Evolutionary conservation across 2,329 filamentous ascomycete species (phyloP), one percentile per base, ranked within the genome.

Genomic region (Scytalidium lignicola): DNA sequence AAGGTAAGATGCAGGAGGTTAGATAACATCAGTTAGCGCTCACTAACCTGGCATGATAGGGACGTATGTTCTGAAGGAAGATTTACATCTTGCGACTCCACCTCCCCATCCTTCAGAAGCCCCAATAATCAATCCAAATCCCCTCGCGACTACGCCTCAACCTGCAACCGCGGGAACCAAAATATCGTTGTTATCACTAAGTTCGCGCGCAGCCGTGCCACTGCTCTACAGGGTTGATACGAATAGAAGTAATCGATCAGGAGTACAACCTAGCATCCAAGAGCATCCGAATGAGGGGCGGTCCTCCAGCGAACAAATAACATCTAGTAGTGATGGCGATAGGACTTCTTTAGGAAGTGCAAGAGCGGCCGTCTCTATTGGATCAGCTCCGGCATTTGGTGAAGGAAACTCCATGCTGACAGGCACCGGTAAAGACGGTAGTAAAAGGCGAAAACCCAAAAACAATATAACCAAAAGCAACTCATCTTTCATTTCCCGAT

Each of bases 381-480:
- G 60, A 8, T 64, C 62, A 17, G 74, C 78, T 5, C 86, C 88
- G 1, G 81, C 85, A 0, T 96, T 96, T 67, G 92, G 92, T 7
- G 88, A 93, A 60, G 87, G 88, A 47, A 97, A 96, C 64, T 78
- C 45, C 32, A 78, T 88, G 21, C 74, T 97, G 23, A 73, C 77
- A 10, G 65, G 81, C 2, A 74, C 76, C 17, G 74, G 77, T 23
- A 90, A 89, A 62, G 88, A 91, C 61, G 78, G 80, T 39, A 83
- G 80, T 55, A 96, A 96, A 74, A 80, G 83, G 65, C 82, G 85
- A 63, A 99, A 99, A 67, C 93, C 93, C 2, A 99, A 97, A 76
- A 97, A 92, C 70, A 97, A 95, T 67, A 93, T 99, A 67, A 85
- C 92, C 46, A 99, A 99, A 75, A 97, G 90, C 71, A 97, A 96